Conservation (phyloP, 2,329 filamentous ascomycete species). For the Aspergillus texensis region DNA sequence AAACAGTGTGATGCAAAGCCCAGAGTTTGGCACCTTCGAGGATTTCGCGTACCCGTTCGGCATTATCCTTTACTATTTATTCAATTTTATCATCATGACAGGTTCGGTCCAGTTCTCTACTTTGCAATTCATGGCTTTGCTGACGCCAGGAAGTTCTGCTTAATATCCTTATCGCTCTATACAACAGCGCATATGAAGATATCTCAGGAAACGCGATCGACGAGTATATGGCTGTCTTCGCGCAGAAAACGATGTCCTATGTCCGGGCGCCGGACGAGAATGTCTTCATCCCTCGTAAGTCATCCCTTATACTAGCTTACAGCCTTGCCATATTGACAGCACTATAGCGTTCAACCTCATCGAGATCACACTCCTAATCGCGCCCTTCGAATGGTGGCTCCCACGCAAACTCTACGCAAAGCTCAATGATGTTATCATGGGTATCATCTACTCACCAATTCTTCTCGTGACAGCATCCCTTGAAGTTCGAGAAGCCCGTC, state of each 20-base stretch:
- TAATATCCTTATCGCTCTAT: slow-evolving; percentile 95
- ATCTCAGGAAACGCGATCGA: slow-evolving; percentile 92
- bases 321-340: background rate
- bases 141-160: slow-evolving; percentile 63
- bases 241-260: slow-evolving; percentile 94
- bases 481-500: slow-evolving; percentile 67
- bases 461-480: slow-evolving; percentile 75
- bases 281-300: slow-evolving; percentile 81
- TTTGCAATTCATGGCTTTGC: background rate
- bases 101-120: slow-evolving; percentile 25
- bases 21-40: slow-evolving; percentile 88
- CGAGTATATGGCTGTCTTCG: slow-evolving; percentile 91
- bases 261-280: slow-evolving; percentile 97
- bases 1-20: slow-evolving; percentile 88
- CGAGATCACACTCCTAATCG: slow-evolving; percentile 75
- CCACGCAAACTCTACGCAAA: slow-evolving; percentile 70
- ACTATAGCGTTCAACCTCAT: slow-evolving; percentile 77
- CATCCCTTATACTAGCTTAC: background rate
- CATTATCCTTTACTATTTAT: slow-evolving; percentile 93
- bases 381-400: slow-evolving; percentile 97
- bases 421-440: slow-evolving; percentile 90
- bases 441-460: slow-evolving; percentile 78
- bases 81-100: slow-evolving; percentile 96
- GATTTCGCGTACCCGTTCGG: slow-evolving; percentile 91
- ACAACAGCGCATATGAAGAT: slow-evolving; percentile 94